Percentiles rank a stretch among this genome's conserved stretches.
Evolutionary conservation across 495 filamentous ascomycete species (phyloP).

Genomic region (Aspergillus carlsbadensis): DNA sequence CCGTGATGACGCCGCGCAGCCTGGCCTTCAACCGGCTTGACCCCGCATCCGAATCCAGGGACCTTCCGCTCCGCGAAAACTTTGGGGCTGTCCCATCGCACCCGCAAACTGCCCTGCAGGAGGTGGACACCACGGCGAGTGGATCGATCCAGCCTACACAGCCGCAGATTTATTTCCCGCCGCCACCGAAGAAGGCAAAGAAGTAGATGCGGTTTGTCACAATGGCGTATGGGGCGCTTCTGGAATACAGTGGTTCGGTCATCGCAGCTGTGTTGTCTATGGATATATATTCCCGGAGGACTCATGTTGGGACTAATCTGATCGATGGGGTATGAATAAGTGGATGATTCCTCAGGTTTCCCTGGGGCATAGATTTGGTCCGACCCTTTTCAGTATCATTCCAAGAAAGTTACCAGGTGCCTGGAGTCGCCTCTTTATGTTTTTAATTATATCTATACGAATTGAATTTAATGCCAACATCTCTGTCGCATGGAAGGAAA

Average conservation of each 20-base stretch:
- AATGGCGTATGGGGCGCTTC: too few species aligned
- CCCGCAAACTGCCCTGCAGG: constrained; percentile 22
- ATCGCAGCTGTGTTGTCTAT: neutral
- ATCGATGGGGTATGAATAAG: too few species aligned
- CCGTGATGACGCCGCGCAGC: constrained; percentile 42
- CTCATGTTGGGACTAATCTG: neutral
- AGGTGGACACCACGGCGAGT: constrained; percentile 21
- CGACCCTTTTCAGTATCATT: constrained; percentile 11
- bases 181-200: constrained; percentile 44
- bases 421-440: neutral
- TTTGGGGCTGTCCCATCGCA: constrained; percentile 18
- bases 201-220: constrained; percentile 12
- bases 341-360: too few species aligned
- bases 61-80: constrained; percentile 44
- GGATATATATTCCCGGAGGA: neutral
- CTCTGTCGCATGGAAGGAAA: too few species aligned
- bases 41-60: constrained; percentile 26
- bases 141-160: constrained; percentile 15
- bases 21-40: constrained; percentile 43
- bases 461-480: too few species aligned
- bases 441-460: constrained; percentile 2
- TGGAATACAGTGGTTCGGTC: too few species aligned
- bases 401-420: neutral
- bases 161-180: constrained; percentile 42
- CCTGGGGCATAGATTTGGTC: neutral